Conservation (phyloP, 2,329 filamentous ascomycete genomes). For the Ilyonectria sp. region DNA sequence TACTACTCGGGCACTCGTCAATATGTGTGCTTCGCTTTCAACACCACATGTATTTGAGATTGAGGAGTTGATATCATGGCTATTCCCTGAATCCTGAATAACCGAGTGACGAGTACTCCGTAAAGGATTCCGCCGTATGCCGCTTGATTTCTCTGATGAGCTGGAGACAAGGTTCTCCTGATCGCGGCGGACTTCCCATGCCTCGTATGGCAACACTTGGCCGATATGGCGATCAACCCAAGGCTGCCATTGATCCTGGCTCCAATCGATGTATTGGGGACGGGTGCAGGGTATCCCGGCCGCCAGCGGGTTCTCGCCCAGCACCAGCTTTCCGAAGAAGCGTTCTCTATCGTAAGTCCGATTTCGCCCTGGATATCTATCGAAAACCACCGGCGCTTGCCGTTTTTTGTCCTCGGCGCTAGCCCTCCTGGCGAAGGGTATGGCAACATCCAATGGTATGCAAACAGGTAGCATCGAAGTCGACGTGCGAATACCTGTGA, state of each 20-base stretch:
- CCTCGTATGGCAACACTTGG: slow-evolving; percentile 19
- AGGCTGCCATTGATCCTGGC: slow-evolving; percentile 26
- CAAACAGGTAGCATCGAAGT: slow-evolving; percentile 22
- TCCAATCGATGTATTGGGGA: slow-evolving; percentile 27
- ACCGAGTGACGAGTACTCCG: slow-evolving; percentile 13
- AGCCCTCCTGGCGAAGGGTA: slow-evolving; percentile 21
- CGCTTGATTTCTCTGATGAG: slow-evolving; percentile 7
- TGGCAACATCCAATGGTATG: slow-evolving; percentile 23
- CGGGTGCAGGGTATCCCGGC: slow-evolving; percentile 16
- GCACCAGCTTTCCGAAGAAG: slow-evolving; percentile 10
- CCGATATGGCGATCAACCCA: slow-evolving; percentile 25
- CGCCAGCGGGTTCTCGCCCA: slow-evolving; percentile 26
- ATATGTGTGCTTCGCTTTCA: not conserved
- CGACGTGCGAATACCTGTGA: slow-evolving; percentile 16
- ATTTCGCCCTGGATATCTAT: slow-evolving; percentile 22
- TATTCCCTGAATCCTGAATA: not conserved
- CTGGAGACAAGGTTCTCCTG: slow-evolving; percentile 7
- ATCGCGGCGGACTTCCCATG: slow-evolving; percentile 1
- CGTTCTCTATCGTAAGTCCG: slow-evolving; percentile 5
- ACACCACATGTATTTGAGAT: not conserved
- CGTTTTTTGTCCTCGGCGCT: slow-evolving; percentile 23
- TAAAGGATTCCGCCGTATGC: slow-evolving; percentile 1
- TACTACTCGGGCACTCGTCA: not conserved
- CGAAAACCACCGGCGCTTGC: slow-evolving; percentile 28
- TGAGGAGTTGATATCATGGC: slow-evolving; percentile 9